Percentiles rank a stretch among this genome's conserved stretches.
These are phyloP conservation scores for Coprinopsis marcescibilis DNA, from an alignment of 768 basidiomycete genomes.

Conservation along the genomic window DNA sequence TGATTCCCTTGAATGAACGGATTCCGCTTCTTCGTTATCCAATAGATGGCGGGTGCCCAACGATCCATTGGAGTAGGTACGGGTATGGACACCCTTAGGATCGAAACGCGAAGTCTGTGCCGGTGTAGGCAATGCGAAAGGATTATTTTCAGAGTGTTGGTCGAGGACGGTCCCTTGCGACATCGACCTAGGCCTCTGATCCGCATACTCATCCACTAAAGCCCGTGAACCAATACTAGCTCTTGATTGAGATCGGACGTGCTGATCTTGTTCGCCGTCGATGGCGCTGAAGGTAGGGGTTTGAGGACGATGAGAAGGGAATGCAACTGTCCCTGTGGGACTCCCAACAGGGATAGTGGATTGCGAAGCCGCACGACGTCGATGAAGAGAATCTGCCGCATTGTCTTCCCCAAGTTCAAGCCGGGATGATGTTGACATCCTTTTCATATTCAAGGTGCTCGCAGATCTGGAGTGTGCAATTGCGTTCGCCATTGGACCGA, in stretches of 20 bases:
- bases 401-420: conserved; percentile 20
- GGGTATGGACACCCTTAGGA: conserved; percentile 60
- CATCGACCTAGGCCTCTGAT: conserved; percentile 23
- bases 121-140: conserved; percentile 64
- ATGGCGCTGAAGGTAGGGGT: conserved; percentile 32
- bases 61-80: conserved; percentile 60
- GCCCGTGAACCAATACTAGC: conserved; percentile 46
- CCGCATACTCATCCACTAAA: conserved; percentile 27
- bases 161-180: conserved; percentile 40
- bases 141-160: conserved; percentile 47
- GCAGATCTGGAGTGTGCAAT: conserved; percentile 49
- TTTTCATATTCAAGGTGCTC: conserved; percentile 51
- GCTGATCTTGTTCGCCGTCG: background rate
- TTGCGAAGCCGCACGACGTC: conserved; percentile 52
- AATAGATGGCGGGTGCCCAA: conserved; percentile 59
- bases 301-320: conserved; percentile 52
- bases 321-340: conserved; percentile 39
- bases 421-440: conserved; percentile 6
- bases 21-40: conserved; percentile 44
- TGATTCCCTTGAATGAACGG: conserved; percentile 34
- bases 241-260: conserved; percentile 40
- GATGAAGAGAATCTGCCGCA: conserved; percentile 6
- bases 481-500: conserved; percentile 27
- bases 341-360: conserved; percentile 34
- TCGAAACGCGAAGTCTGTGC: conserved; percentile 71